Base-by-base conservation (phyloP, 352 stramenopile genomes). In the Pythium angustatum region DNA sequence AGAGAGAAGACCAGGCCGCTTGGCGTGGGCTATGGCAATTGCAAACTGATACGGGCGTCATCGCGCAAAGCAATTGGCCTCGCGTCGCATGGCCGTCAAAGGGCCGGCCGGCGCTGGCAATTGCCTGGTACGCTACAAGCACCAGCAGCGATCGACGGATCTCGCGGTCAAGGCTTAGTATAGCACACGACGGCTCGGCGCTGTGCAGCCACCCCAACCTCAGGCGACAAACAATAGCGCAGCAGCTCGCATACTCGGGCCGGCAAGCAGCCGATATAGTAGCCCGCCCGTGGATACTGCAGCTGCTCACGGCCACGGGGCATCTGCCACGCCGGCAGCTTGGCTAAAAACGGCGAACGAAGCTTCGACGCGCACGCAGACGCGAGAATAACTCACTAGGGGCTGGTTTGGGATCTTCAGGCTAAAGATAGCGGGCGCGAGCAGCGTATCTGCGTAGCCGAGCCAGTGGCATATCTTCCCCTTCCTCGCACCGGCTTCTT, bases 41-140 rank as follows among this genome's bases (percentile, higher is more conserved):
- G 79, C 79, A 86, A 84, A 85, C 79, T 88, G 75, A 68, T 69
- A 59, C 66, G 34, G 40, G 26, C 47, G 38, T 9, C 5, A 19
- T n/a, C n/a, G n/a, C 14, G 15, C 38, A 7, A 19, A 19, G 34
- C 38, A 45, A 45, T 45, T 45, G 38, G 12, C 38, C 6, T 19
- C 38, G 28, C 27, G 55, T 72, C 57, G 68, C 75, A 75, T 72
- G 47, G 48, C n/a, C n/a, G n/a, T n/a, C n/a, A n/a, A n/a, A n/a
- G n/a, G n/a, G n/a, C n/a, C n/a, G 26, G 27, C 5, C 47, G 26
- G 15, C 19, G 27, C 14, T n/a, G 31, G 48, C 44, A 53, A 54
- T 55, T 57, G 58, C 58, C 19, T 12, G 4, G 27, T 14, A 40
- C 31, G 51, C 31, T 21, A 53, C 33, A 68, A 64, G 34, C 34